Percentiles rank a stretch among this genome's conserved stretches.
phyloP scores from a whole-genome alignment of 306 rosid genomes.

The Vigna trinervia region DNA sequence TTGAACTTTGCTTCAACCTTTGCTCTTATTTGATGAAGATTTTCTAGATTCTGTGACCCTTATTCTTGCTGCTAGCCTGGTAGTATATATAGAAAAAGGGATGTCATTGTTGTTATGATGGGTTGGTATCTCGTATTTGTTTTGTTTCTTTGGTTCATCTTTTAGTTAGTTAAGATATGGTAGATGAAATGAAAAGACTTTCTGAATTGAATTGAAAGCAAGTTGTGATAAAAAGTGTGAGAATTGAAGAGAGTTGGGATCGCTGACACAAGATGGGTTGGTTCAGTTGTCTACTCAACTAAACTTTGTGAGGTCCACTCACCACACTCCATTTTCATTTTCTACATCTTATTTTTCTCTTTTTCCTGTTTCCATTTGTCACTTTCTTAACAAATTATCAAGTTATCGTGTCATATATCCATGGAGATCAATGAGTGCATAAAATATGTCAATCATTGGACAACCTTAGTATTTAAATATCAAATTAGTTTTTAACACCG shows the following conservation, averaged over 20 bases:
- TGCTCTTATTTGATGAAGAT: no score
- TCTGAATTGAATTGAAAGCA: constrained; percentile 35
- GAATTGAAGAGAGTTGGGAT: background rate
- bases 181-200: constrained; percentile 48
- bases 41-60: no score
- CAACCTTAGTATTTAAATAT: background rate
- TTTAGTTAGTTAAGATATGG: constrained; percentile 52
- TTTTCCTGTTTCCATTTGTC: constrained; percentile 39
- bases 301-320: constrained; percentile 42
- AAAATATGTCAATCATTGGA: constrained; percentile 35
- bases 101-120: constrained; percentile 33
- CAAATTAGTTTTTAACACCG: no score
- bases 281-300: no score
- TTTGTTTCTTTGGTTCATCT: constrained; percentile 43
- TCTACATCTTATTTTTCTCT: constrained; percentile 15
- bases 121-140: constrained; percentile 47
- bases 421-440: constrained; percentile 18
- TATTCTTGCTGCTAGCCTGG: no score
- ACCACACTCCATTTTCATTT: constrained; percentile 24
- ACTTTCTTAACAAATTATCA: constrained; percentile 32
- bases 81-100: constrained; percentile 20
- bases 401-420: constrained; percentile 16
- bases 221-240: constrained; percentile 28
- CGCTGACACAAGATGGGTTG: no score
- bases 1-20: no score